Conservation (phyloP, 805 yeast species). For the Candida maris region DNA sequence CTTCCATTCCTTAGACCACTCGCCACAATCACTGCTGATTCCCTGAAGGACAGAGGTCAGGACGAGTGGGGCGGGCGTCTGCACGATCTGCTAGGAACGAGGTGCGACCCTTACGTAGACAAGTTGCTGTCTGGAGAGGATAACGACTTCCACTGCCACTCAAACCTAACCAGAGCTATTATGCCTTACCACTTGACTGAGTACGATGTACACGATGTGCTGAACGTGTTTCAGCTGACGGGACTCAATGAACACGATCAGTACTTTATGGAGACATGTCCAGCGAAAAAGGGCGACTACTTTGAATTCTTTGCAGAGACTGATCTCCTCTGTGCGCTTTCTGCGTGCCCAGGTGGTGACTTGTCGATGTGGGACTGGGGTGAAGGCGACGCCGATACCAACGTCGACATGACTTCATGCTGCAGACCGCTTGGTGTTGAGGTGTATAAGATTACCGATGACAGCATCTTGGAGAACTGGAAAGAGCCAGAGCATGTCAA, state of each 20-base stretch:
- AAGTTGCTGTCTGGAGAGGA: slow-evolving; percentile 60
- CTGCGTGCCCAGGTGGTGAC: slow-evolving; percentile 72
- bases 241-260: slow-evolving; percentile 63
- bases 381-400: slow-evolving; percentile 44
- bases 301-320: slow-evolving; percentile 67
- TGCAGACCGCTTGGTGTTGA: slow-evolving; percentile 64
- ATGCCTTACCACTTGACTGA: slow-evolving; percentile 60
- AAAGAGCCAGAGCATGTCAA: slow-evolving; percentile 45
- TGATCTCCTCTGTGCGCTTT: slow-evolving; percentile 58
- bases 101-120: slow-evolving; percentile 70
- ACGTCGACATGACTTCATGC: slow-evolving; percentile 53
- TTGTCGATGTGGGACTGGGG: slow-evolving; percentile 71
- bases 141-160: slow-evolving; percentile 64
- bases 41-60: slow-evolving; percentile 50
- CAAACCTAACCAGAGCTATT: slow-evolving; percentile 57
- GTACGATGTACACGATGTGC: slow-evolving; percentile 64
- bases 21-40: slow-evolving; percentile 60
- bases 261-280: slow-evolving; percentile 69
- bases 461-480: slow-evolving; percentile 46
- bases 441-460: slow-evolving; percentile 51
- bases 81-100: slow-evolving; percentile 63
- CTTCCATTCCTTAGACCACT: slow-evolving; percentile 64
- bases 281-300: slow-evolving; percentile 55
- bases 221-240: slow-evolving; percentile 67
- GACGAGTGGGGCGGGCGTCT: slow-evolving; percentile 65